Base-by-base conservation (phyloP, 139 green algal genomes). In the Mesotaenium endlicherianum region DNA sequence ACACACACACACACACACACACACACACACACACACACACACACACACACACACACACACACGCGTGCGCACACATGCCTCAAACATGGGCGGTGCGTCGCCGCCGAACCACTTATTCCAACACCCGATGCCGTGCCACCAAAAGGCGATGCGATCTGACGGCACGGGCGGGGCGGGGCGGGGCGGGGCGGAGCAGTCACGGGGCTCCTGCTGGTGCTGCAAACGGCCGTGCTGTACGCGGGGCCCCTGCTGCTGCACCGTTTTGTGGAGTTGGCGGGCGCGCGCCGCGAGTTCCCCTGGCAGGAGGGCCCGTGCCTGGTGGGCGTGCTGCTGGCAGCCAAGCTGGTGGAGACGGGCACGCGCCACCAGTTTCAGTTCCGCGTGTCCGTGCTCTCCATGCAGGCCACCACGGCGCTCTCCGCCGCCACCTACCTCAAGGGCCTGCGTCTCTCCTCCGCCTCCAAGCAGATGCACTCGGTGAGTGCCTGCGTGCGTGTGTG, bases 211-310 rank as follows among this genome's bases (percentile, higher is more conserved):
- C n/a, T n/a, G n/a, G n/a, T n/a, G n/a, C n/a, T n/a, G n/a, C n/a
- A n/a, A n/a, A n/a, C n/a, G n/a, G n/a, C n/a, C n/a, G 47, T 81
- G 11, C 70, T 81, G 74, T 69, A 81, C 43, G 70, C 74, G 17
- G 74, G 74, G 31, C 74, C 74, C 8, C 74, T 81, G 50, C 74
- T 81, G 74, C 53, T 81, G 3, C 20, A 72, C 4, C 3, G 50
- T 2, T 81, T 81, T 71, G 42, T 81, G 50, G 74, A 81, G 31
- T 2, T 70, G 20, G 53, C 44, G 2, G 74, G 2, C 8, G 74
- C 26, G 17, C 70, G 40, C 1, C 11, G 11, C n/a, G 11, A 26
- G 38, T 81, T 81, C 40, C 4, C 34, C 16, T 45, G 16, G 16
- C 2, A 4, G 4, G 74, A 70, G 6, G 74, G 74, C 1, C 2